A percentile compares a stretch with the other conserved stretches of the same genome.
These are phyloP conservation scores for Phycomyces nitens DNA, from an alignment of 192 early-diverging fungal species.

Conservation along the genomic window DNA sequence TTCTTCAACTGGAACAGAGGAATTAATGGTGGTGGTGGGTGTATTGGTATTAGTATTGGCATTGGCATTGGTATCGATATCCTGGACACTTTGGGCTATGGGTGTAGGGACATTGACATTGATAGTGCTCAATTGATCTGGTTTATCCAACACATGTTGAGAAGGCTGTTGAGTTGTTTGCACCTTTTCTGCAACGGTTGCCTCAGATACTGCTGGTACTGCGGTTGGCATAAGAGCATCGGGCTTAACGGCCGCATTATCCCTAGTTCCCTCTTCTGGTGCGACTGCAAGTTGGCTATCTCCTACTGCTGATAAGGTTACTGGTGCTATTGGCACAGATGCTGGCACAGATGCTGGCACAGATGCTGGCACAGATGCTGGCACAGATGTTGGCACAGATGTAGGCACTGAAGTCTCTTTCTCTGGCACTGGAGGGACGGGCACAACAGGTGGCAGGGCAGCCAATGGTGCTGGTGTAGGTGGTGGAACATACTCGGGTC, in stretches of 20 bases:
- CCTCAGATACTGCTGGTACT: background rate
- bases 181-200: background rate
- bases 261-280: background rate
- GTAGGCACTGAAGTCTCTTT: too few relatives aligned
- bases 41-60: background rate
- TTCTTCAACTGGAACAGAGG: background rate
- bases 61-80: background rate
- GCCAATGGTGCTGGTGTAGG: background rate
- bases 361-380: background rate
- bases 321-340: background rate
- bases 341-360: background rate
- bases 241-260: background rate
- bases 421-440: background rate
- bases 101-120: too few relatives aligned
- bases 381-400: background rate
- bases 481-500: background rate
- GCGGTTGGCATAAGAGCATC: background rate
- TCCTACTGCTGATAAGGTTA: background rate
- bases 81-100: too few relatives aligned
- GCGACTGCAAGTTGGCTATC: background rate
- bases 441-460: background rate
- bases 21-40: background rate
- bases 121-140: too few relatives aligned
- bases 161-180: too few relatives aligned
- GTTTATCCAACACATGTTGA: too few relatives aligned